Percentiles rank a stretch among this genome's conserved stretches.
Evolutionary conservation across 768 basidiomycete species (phyloP).

Genomic region (Lactarius sanguifluus): DNA sequence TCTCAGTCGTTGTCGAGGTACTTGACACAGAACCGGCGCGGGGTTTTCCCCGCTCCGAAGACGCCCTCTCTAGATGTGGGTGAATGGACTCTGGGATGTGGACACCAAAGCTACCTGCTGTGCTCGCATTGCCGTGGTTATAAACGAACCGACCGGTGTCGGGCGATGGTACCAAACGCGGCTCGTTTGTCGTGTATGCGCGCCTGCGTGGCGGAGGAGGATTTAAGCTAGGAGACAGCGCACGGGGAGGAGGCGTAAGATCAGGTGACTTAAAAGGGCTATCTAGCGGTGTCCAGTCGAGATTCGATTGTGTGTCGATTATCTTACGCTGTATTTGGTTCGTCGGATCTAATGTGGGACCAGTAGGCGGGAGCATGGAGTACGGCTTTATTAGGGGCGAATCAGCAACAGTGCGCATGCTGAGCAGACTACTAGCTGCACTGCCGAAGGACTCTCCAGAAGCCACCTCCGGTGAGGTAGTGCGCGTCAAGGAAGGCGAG

Average conservation of each 20-base stretch:
- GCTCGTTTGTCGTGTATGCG: conserved; percentile 35
- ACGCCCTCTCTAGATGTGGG: conserved; percentile 21
- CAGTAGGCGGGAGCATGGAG: conserved; percentile 28
- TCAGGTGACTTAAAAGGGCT: conserved; percentile 33
- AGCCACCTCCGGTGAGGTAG: conserved; percentile 37
- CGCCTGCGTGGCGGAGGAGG: conserved; percentile 36
- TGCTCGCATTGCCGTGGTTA: conserved; percentile 37
- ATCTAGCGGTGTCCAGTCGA: conserved; percentile 25
- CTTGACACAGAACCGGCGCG: conserved; percentile 27
- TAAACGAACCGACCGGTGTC: conserved; percentile 30
- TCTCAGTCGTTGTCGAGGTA: conserved; percentile 18
- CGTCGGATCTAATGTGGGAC: conserved; percentile 16
- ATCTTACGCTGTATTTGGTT: conserved; percentile 27
- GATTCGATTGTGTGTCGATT: conserved; percentile 27
- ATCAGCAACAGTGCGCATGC: conserved; percentile 43
- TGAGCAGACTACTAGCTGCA: conserved; percentile 54
- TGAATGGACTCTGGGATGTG: conserved; percentile 13
- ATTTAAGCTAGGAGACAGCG: conserved; percentile 35
- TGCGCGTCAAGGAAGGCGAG: conserved; percentile 47
- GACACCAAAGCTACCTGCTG: conserved; percentile 40
- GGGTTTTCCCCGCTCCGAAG: conserved; percentile 29
- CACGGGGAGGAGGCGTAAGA: conserved; percentile 29
- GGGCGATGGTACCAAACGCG: conserved; percentile 15
- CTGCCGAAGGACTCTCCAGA: conserved; percentile 58
- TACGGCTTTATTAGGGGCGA: conserved; percentile 32